Conservation (phyloP, 108 stramenopile genomes). For the Hondaea fermentalgiana region DNA sequence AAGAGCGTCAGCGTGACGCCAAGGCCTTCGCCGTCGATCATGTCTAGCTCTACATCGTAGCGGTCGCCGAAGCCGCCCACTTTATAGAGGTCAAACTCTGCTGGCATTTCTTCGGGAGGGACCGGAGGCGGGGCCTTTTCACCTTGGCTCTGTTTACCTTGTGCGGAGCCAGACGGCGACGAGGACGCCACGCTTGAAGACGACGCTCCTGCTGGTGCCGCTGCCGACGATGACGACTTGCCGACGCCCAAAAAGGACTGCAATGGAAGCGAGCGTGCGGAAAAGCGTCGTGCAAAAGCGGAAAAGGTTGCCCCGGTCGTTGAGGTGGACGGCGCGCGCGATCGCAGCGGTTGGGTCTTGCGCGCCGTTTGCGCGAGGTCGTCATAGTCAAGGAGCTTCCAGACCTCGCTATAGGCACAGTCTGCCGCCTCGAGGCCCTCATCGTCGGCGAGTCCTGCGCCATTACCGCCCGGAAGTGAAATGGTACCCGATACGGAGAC, state of each 20-base stretch:
- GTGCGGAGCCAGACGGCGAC: not conserved
- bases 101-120: not conserved
- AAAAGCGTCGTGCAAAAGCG: not conserved
- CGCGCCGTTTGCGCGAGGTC: not conserved
- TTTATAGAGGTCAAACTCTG: not conserved
- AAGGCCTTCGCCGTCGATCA: not conserved
- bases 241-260: not conserved
- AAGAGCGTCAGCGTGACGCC: not conserved
- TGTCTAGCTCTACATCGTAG: not conserved
- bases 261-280: not conserved
- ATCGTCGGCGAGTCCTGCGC: not conserved
- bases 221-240: not conserved
- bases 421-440: not conserved
- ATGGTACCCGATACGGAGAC: not conserved
- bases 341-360: not conserved
- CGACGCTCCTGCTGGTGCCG: not conserved
- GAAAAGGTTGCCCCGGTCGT: not conserved
- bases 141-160: not conserved
- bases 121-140: not conserved
- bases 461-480: not conserved
- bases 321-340: not conserved
- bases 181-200: too few species aligned
- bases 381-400: not conserved
- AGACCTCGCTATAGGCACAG: not conserved
- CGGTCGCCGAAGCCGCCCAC: not conserved